A percentile compares a stretch with the other conserved stretches of the same genome.
phyloP scores from a whole-genome alignment of 78 protist species.

The Isochrysis galbana region DNA sequence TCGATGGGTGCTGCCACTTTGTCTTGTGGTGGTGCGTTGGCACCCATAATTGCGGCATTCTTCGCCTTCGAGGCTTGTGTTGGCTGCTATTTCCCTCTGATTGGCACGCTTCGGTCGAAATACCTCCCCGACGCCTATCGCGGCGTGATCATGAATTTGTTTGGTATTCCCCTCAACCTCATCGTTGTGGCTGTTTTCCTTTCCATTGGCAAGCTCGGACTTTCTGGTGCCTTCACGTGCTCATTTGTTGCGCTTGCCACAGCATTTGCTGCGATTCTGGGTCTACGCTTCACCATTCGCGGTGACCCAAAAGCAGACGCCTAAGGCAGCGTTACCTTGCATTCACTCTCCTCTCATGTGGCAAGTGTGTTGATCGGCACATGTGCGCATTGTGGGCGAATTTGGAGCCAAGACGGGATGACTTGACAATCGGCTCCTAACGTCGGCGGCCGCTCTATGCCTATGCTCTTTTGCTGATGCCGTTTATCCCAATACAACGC shows the following conservation, averaged over 20 bases:
- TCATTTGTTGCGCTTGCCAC: constrained; percentile 31
- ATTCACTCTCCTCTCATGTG: too few relatives aligned
- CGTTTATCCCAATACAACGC: too few relatives aligned
- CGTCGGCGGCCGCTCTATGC: too few relatives aligned
- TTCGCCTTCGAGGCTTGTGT: constrained; percentile 51
- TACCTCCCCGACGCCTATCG: constrained; percentile 39
- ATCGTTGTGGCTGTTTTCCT: constrained; percentile 41
- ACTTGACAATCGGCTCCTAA: too few relatives aligned
- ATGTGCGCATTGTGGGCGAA: too few relatives aligned
- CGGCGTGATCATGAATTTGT: constrained; percentile 48
- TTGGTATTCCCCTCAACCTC: constrained; percentile 22
- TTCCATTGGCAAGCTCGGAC: constrained; percentile 28
- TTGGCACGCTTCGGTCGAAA: constrained; percentile 56
- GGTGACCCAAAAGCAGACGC: background rate
- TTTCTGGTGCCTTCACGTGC: constrained; percentile 35
- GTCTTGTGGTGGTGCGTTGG: background rate
- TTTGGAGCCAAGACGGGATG: too few relatives aligned
- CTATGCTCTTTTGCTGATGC: too few relatives aligned
- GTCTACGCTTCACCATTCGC: background rate
- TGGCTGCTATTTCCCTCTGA: constrained; percentile 47
- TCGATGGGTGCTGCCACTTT: background rate
- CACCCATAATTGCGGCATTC: background rate
- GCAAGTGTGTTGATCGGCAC: too few relatives aligned
- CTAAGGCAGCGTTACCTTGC: background rate
- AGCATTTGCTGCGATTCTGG: background rate